Percentiles rank a stretch among this genome's conserved stretches.
Conservation (phyloP, 2,329 filamentous ascomycete genomes). For the Decorospora gaudefroyi region DNA sequence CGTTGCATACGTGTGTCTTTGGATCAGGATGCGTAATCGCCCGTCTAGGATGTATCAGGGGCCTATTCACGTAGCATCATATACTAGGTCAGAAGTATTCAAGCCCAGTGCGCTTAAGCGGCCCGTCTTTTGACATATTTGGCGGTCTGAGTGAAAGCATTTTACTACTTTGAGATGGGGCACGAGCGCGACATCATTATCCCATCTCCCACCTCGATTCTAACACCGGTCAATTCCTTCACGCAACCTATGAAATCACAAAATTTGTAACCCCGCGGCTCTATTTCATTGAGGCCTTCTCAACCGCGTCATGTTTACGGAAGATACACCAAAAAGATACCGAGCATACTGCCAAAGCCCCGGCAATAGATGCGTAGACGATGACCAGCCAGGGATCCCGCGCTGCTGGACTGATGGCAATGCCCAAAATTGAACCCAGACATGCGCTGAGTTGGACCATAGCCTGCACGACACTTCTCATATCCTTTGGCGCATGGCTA, state of each 20-base stretch:
- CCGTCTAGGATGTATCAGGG: not conserved
- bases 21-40: not conserved
- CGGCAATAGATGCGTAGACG: constrained; percentile 24
- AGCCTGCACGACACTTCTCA: constrained; percentile 42
- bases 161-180: too few species aligned
- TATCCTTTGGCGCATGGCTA: constrained; percentile 46
- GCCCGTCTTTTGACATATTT: too few species aligned
- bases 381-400: constrained; percentile 28
- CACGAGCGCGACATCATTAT: too few species aligned
- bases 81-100: too few species aligned
- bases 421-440: constrained; percentile 30
- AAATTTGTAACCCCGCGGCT: too few species aligned
- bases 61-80: constrained; percentile 1
- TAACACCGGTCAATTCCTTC: too few species aligned
- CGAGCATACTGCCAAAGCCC: constrained; percentile 17
- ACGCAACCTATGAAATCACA: too few species aligned
- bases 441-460: constrained; percentile 31
- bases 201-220: too few species aligned
- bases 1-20: constrained; percentile 1
- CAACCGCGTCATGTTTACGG: constrained; percentile 2
- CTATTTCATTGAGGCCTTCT: too few species aligned
- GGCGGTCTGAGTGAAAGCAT: too few species aligned
- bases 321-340: constrained; percentile 8
- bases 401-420: constrained; percentile 35
- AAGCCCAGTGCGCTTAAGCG: too few species aligned